Evolutionary conservation across 495 filamentous ascomycete genomes (phyloP).

Genomic region (Penicillium silybi): DNA sequence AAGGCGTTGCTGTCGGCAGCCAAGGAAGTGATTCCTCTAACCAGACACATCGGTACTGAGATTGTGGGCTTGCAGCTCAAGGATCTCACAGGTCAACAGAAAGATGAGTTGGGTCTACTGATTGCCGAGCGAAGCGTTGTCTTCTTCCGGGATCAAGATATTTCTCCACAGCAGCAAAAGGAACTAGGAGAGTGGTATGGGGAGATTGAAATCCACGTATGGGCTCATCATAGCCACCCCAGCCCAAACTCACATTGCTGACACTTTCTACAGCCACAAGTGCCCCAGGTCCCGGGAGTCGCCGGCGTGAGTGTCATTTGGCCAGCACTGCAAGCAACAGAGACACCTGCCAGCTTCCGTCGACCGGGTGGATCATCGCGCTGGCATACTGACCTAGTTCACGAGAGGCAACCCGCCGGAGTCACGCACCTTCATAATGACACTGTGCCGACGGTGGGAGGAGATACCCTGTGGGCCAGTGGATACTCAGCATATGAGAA

Average conservation of each 20-base stretch:
- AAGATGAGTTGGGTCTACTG: constrained; percentile 66
- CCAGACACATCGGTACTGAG: constrained; percentile 66
- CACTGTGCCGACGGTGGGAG: constrained; percentile 60
- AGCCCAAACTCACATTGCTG: neutral
- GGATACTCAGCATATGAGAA: constrained; percentile 71
- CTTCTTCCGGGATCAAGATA: constrained; percentile 70
- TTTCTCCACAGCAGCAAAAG: constrained; percentile 66
- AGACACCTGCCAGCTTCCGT: constrained; percentile 53
- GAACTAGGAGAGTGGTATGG: constrained; percentile 62
- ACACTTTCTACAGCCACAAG: constrained; percentile 52
- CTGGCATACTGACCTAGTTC: constrained; percentile 70
- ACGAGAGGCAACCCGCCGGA: constrained; percentile 66
- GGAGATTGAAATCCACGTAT: constrained; percentile 64
- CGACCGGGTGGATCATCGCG: constrained; percentile 59
- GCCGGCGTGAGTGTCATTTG: constrained; percentile 64
- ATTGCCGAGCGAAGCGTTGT: constrained; percentile 73
- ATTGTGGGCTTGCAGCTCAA: constrained; percentile 67
- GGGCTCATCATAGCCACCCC: constrained; percentile 6
- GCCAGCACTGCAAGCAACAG: constrained; percentile 59
- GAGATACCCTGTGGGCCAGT: constrained; percentile 69
- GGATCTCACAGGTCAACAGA: constrained; percentile 62
- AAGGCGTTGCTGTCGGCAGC: constrained; percentile 60
- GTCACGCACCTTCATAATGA: constrained; percentile 67
- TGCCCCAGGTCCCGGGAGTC: constrained; percentile 63
- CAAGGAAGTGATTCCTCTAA: constrained; percentile 62